Conservation (phyloP, 441 rosid species). For the Kokia cookei region DNA sequence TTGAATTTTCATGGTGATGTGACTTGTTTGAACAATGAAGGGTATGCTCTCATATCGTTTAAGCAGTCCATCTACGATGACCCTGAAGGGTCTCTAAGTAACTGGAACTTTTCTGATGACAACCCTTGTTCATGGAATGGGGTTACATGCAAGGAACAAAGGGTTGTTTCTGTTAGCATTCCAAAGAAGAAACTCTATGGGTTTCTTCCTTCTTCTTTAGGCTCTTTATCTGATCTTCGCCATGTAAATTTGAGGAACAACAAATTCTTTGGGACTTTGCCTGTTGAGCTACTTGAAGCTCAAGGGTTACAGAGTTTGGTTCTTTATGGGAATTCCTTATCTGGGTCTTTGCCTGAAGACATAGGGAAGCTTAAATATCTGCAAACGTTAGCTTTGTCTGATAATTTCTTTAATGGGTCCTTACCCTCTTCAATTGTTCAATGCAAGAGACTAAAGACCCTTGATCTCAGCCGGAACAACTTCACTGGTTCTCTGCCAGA, state of each 20-base stretch:
- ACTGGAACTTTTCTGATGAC: constrained; percentile 82
- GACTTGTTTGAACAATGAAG: constrained; percentile 53
- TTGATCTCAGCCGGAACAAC: constrained; percentile 80
- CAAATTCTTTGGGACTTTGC: constrained; percentile 59
- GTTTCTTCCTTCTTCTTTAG: constrained; percentile 72
- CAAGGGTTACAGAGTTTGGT: constrained; percentile 88
- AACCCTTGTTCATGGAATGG: constrained; percentile 95
- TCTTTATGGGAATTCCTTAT: constrained; percentile 82
- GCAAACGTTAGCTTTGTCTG: constrained; percentile 77
- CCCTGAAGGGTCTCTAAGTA: constrained; percentile 74
- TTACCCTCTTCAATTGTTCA: constrained; percentile 60
- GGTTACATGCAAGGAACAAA: constrained; percentile 79
- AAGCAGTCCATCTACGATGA: constrained; percentile 64
- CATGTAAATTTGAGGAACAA: constrained; percentile 88
- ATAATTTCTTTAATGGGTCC: constrained; percentile 78
- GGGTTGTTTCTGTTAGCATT: constrained; percentile 76
- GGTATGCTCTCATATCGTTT: constrained; percentile 65
- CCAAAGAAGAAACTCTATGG: constrained; percentile 85
- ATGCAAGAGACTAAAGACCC: constrained; percentile 75
- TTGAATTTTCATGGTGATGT: constrained; percentile 26
- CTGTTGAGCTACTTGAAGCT: constrained; percentile 63
- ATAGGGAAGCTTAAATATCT: constrained; percentile 75
- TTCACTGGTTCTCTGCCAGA: constrained; percentile 66
- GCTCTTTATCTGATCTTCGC: constrained; percentile 77
- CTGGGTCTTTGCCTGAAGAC: constrained; percentile 68